phyloP scores from a whole-genome alignment of 768 basidiomycete species.

The Boletus reticuloceps region DNA sequence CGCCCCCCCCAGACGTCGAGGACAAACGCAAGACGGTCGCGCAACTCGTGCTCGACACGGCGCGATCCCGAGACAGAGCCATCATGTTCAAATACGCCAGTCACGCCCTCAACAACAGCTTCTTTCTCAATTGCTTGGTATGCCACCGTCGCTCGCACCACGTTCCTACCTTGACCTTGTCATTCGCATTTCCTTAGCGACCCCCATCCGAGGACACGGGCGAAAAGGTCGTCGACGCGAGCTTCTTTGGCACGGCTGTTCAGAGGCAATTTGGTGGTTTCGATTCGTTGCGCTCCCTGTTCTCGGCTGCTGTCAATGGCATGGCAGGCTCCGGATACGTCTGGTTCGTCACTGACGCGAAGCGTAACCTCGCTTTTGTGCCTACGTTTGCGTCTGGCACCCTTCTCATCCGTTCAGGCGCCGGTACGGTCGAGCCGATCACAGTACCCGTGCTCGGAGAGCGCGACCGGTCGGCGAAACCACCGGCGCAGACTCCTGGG shows the following conservation, averaged over 20 bases:
- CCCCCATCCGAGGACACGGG: constrained; percentile 29
- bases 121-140: constrained; percentile 88
- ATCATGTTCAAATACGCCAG: constrained; percentile 90
- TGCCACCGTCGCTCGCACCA: constrained; percentile 20
- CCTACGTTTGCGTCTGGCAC: constrained; percentile 91
- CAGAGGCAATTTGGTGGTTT: constrained; percentile 58
- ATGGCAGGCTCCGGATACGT: constrained; percentile 80
- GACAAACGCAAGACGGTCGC: constrained; percentile 57
- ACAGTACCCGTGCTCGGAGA: constrained; percentile 32
- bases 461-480: background rate
- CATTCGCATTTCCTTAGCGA: constrained; percentile 19
- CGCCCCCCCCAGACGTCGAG: constrained; percentile 44
- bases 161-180: background rate
- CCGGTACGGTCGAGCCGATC: constrained; percentile 31
- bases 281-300: constrained; percentile 65
- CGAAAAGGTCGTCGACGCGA: constrained; percentile 18
- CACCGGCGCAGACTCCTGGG: background rate
- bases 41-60: constrained; percentile 70
- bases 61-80: constrained; percentile 53
- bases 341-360: constrained; percentile 79
- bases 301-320: constrained; percentile 74
- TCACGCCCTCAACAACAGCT: constrained; percentile 90
- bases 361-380: constrained; percentile 63
- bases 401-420: constrained; percentile 67
- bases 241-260: constrained; percentile 18